These are phyloP conservation scores for Colletotrichum agaves DNA, from an alignment of 2,329 filamentous ascomycete species.

Conservation along the genomic window DNA sequence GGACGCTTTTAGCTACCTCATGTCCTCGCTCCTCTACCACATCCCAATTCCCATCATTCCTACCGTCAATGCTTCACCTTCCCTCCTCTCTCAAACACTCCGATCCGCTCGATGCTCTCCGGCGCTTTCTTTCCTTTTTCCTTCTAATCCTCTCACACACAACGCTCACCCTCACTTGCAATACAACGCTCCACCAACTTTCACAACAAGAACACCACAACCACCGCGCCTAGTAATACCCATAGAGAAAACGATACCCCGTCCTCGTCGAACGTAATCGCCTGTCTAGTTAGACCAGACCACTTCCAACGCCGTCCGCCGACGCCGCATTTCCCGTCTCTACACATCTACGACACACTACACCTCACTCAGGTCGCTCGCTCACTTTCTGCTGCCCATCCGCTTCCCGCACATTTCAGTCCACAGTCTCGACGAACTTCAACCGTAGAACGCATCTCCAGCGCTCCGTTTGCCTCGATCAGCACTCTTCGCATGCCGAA, in stretches of 20 bases:
- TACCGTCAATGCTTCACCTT: slow-evolving; percentile 30
- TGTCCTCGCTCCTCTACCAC: slow-evolving; percentile 28
- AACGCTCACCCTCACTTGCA: background rate
- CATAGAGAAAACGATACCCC: background rate
- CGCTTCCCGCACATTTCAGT: background rate
- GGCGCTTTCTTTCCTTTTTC: background rate
- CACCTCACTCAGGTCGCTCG: background rate
- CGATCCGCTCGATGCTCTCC: slow-evolving; percentile 11
- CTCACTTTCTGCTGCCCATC: background rate
- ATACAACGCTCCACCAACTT: background rate
- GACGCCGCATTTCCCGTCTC: slow-evolving; percentile 1
- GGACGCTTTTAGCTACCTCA: slow-evolving; percentile 32
- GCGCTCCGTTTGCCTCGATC: slow-evolving; percentile 15
- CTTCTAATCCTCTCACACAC: background rate
- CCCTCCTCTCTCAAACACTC: slow-evolving; percentile 2
- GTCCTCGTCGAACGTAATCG: too few relatives aligned
- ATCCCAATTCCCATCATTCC: slow-evolving; percentile 26
- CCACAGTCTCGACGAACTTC: slow-evolving; percentile 13
- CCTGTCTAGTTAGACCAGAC: too few relatives aligned
- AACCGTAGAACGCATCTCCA: background rate
- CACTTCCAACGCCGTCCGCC: background rate
- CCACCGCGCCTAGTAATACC: background rate
- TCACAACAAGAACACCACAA: too few relatives aligned
- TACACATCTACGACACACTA: background rate
- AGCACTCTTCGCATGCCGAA: slow-evolving; percentile 15